A percentile compares a stretch with the other conserved stretches of the same genome.
phyloP scores from a whole-genome alignment of 345 rosid species.

The Turnera subulata region DNA sequence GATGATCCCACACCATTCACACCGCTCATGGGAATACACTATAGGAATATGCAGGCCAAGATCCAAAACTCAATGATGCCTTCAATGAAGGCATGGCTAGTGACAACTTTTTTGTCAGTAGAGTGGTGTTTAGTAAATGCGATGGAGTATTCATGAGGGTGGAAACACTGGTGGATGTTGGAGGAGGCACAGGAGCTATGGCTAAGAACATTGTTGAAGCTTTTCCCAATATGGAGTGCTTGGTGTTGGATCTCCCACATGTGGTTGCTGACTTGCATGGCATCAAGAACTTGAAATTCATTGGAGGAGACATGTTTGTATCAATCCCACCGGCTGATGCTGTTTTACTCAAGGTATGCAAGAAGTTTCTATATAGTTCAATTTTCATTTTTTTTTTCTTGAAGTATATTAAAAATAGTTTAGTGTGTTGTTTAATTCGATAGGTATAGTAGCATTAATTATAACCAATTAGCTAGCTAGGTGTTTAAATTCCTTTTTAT shows the following conservation, averaged over 20 bases:
- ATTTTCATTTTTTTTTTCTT: background rate
- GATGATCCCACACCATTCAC: slow-evolving; percentile 14
- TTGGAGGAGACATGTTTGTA: slow-evolving; percentile 27
- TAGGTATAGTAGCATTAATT: background rate
- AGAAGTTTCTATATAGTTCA: background rate
- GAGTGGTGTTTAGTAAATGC: slow-evolving; percentile 6
- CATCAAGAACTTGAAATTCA: slow-evolving; percentile 16
- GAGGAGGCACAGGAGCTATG: slow-evolving; percentile 19
- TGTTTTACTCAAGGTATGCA: slow-evolving; percentile 15
- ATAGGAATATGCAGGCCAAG: slow-evolving; percentile 12
- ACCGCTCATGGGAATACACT: slow-evolving; percentile 14
- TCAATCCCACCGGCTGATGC: slow-evolving; percentile 24
- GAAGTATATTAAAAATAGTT: background rate
- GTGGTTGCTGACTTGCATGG: slow-evolving; percentile 15
- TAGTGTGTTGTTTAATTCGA: background rate
- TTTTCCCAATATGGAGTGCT: slow-evolving; percentile 17
- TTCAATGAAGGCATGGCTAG: slow-evolving; percentile 24
- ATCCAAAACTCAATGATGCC: slow-evolving; percentile 3
- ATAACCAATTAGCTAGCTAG: background rate
- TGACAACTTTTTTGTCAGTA: slow-evolving; percentile 18
- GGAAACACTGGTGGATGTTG: slow-evolving; percentile 22
- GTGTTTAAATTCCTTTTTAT: background rate
- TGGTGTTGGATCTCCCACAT: slow-evolving; percentile 20
- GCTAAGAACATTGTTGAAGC: slow-evolving; percentile 11
- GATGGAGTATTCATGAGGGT: slow-evolving; percentile 15